Percentiles rank a stretch among this genome's conserved stretches.
These are phyloP conservation scores for Leccinum cinnamomeum DNA, from an alignment of 1,284 basidiomycete species.

Conservation along the genomic window DNA sequence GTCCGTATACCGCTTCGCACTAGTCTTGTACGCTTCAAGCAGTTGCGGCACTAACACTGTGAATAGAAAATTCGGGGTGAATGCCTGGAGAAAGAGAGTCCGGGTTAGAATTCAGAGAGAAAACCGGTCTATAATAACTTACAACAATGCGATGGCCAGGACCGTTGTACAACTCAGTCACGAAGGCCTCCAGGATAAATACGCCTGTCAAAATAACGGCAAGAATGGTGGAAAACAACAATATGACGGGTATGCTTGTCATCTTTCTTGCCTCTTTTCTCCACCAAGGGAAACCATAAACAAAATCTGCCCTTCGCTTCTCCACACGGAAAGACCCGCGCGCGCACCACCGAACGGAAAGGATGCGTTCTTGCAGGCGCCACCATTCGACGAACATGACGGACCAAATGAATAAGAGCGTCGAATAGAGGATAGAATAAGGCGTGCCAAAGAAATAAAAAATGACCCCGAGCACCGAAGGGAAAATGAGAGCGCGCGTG, in stretches of 20 bases:
- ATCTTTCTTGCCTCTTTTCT: constrained; percentile 74
- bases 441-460: constrained; percentile 66
- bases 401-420: constrained; percentile 76
- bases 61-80: constrained; percentile 86
- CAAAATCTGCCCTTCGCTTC: constrained; percentile 68
- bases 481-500: constrained; percentile 72
- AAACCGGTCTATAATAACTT: constrained; percentile 33
- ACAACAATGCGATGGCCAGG: constrained; percentile 79
- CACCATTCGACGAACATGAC: constrained; percentile 88
- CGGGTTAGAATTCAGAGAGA: not conserved
- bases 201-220: constrained; percentile 72
- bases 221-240: constrained; percentile 73
- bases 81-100: constrained; percentile 40
- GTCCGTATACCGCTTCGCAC: constrained; percentile 71
- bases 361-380: constrained; percentile 78
- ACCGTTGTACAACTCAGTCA: constrained; percentile 83
- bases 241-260: constrained; percentile 76
- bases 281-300: constrained; percentile 67
- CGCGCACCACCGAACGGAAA: constrained; percentile 81
- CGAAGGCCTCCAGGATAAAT: constrained; percentile 88
- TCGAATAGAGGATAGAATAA: constrained; percentile 81
- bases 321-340: constrained; percentile 78
- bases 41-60: constrained; percentile 81
- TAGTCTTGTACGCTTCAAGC: constrained; percentile 72
- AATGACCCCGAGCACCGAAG: constrained; percentile 58